A percentile compares a stretch with the other conserved stretches of the same genome.
Conservation (phyloP, 73 alveolate genomes). For the Effrenium voratum region DNA sequence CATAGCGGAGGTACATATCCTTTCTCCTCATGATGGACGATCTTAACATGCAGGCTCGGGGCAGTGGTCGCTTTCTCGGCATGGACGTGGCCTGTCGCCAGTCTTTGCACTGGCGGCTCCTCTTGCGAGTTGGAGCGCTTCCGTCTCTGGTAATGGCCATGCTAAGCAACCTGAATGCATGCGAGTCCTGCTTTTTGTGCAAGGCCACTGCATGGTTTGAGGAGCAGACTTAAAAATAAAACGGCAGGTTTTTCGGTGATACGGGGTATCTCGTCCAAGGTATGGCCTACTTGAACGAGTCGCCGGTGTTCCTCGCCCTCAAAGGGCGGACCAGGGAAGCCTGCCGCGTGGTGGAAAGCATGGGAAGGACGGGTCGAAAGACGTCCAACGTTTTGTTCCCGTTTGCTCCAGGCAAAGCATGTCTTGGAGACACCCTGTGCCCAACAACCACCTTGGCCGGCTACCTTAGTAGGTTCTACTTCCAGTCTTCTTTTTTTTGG, state of each 20-base stretch:
- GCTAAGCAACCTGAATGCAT: background rate
- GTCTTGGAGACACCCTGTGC: no score
- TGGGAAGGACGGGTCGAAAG: slow-evolving; percentile 79
- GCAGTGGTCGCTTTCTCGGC: no score
- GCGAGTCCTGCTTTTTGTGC: no score
- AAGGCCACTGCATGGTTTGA: background rate
- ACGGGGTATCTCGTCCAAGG: background rate
- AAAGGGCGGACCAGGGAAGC: slow-evolving; percentile 80
- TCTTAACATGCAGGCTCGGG: slow-evolving; percentile 52
- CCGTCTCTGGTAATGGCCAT: slow-evolving; percentile 27
- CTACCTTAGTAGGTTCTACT: no score
- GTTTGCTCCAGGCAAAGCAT: no score
- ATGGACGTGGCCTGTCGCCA: background rate
- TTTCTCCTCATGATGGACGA: slow-evolving; percentile 85
- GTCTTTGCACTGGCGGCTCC: slow-evolving; percentile 79
- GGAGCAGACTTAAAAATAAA: background rate
- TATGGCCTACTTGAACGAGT: slow-evolving; percentile 56
- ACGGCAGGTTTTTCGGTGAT: no score
- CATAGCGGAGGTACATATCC: slow-evolving; percentile 55
- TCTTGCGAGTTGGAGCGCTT: slow-evolving; percentile 54
- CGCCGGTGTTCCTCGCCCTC: slow-evolving; percentile 82
- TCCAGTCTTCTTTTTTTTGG: no score
- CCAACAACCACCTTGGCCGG: no score
- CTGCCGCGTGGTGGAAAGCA: slow-evolving; percentile 35
- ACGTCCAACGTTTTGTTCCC: no score